These are phyloP conservation scores for Lactifluus rugatus DNA, from an alignment of 768 basidiomycete species.

Conservation along the genomic window DNA sequence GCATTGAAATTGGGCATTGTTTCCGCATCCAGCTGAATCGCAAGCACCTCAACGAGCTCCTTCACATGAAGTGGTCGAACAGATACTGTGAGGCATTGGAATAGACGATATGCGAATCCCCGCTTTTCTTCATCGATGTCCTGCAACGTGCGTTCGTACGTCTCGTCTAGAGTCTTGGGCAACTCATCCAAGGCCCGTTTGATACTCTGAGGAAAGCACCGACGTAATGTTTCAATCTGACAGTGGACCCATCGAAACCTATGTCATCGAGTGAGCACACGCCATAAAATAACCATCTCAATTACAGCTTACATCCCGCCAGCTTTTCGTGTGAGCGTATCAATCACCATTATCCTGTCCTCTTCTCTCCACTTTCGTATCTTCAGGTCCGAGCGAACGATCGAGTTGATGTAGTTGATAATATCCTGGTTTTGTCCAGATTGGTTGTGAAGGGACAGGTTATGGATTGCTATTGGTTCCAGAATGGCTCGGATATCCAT, in stretches of 20 bases:
- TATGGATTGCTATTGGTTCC: background rate
- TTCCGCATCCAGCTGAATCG: background rate
- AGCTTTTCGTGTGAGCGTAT: background rate
- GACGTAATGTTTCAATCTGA: background rate
- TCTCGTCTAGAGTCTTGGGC: background rate
- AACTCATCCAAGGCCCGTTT: background rate
- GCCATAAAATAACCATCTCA: background rate
- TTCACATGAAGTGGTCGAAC: background rate
- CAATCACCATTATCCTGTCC: background rate
- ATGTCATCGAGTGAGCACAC: background rate
- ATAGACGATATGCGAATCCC: background rate
- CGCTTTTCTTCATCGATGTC: background rate
- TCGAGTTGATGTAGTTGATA: too few species aligned
- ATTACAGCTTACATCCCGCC: background rate
- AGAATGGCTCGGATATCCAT: background rate
- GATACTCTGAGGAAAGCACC: background rate
- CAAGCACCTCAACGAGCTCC: background rate
- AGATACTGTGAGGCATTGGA: background rate
- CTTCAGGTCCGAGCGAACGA: background rate
- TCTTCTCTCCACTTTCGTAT: background rate
- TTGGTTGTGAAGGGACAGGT: background rate
- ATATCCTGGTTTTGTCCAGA: background rate
- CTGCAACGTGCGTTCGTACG: background rate
- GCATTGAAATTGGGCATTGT: background rate
- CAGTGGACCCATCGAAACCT: background rate